These are phyloP conservation scores for Barnettozyma salicaria DNA, from an alignment of 805 yeast species.

Conservation along the genomic window DNA sequence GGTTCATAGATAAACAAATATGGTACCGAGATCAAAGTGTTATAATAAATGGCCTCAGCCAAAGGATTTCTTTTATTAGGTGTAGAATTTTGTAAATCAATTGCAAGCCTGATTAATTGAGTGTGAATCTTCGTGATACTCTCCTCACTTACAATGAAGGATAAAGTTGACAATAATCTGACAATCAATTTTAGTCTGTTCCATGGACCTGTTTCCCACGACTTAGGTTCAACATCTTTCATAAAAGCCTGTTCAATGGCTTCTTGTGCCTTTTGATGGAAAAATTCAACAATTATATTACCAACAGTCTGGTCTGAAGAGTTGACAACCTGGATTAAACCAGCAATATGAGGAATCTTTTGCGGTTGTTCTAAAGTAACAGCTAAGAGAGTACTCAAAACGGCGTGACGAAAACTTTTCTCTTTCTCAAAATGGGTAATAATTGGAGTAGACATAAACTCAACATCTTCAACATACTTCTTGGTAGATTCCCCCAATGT, in stretches of 20 bases:
- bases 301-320: conserved; percentile 61
- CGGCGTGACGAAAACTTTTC: conserved; percentile 50
- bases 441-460: conserved; percentile 62
- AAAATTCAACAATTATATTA: conserved; percentile 58
- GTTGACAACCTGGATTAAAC: conserved; percentile 60
- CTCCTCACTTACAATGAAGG: conserved; percentile 53
- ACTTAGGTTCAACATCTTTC: conserved; percentile 23
- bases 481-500: conserved; percentile 51
- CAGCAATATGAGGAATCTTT: conserved; percentile 67
- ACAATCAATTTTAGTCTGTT: conserved; percentile 63
- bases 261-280: conserved; percentile 58
- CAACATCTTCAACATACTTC: conserved; percentile 53
- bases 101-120: conserved; percentile 49
- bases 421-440: conserved; percentile 59
- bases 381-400: conserved; percentile 61
- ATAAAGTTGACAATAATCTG: conserved; percentile 61
- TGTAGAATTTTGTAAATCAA: conserved; percentile 43
- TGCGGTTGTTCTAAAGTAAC: conserved; percentile 86
- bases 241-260: conserved; percentile 37
- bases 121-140: conserved; percentile 43
- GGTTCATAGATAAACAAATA: conserved; percentile 45
- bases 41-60: conserved; percentile 64
- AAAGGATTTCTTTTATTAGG: conserved; percentile 43
- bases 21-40: conserved; percentile 59
- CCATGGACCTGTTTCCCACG: conserved; percentile 52